These are phyloP conservation scores for Candida verbasci DNA, from an alignment of 805 yeast genomes.

Conservation along the genomic window DNA sequence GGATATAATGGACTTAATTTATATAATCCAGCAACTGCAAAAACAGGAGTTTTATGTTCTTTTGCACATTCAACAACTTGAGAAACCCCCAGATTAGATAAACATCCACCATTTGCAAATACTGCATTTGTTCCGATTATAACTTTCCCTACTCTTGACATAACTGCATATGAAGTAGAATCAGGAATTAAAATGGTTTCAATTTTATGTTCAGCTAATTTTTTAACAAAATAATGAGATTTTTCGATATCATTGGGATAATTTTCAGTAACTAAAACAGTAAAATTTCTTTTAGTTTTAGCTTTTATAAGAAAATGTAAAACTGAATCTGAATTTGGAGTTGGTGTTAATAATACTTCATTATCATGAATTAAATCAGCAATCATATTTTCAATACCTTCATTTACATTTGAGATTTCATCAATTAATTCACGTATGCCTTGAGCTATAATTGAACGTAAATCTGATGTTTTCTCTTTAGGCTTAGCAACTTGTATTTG, in stretches of 20 bases:
- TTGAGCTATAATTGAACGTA: slow-evolving; percentile 82
- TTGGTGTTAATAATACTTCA: slow-evolving; percentile 82
- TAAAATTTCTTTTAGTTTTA: slow-evolving; percentile 82
- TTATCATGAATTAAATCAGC: slow-evolving; percentile 93
- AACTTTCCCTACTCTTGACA: slow-evolving; percentile 97
- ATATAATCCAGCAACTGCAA: slow-evolving; percentile 90
- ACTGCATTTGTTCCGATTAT: slow-evolving; percentile 89
- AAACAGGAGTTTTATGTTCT: slow-evolving; percentile 93
- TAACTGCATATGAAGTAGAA: slow-evolving; percentile 86
- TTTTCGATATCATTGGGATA: slow-evolving; percentile 81
- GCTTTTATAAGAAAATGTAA: slow-evolving; percentile 83
- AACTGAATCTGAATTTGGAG: slow-evolving; percentile 89
- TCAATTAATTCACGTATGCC: slow-evolving; percentile 90
- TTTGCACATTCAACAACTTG: slow-evolving; percentile 94
- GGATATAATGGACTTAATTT: slow-evolving; percentile 93
- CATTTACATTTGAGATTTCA: slow-evolving; percentile 85
- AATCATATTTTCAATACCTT: slow-evolving; percentile 86
- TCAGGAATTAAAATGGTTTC: slow-evolving; percentile 92
- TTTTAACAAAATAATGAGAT: slow-evolving; percentile 77
- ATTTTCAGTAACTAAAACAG: slow-evolving; percentile 87
- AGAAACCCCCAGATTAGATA: slow-evolving; percentile 85
- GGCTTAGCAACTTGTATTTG: slow-evolving; percentile 20
- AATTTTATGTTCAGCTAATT: slow-evolving; percentile 77
- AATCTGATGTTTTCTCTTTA: slow-evolving; percentile 52
- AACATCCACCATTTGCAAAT: slow-evolving; percentile 94